These are phyloP conservation scores for Aspergillus affinis DNA, from an alignment of 495 filamentous ascomycete genomes.

Conservation along the genomic window DNA sequence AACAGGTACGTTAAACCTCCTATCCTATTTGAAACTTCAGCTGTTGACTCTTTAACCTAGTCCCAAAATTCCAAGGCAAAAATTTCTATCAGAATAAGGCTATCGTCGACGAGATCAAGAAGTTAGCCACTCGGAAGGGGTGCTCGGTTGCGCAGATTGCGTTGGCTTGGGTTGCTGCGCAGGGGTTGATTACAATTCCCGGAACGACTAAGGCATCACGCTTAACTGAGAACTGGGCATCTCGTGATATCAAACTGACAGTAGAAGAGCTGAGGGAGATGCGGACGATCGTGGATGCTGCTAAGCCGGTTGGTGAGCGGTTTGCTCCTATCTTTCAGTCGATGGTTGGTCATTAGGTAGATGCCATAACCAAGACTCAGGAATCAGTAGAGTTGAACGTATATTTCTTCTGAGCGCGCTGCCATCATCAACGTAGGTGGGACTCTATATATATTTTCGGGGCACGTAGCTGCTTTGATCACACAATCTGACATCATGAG, in stretches of 20 bases:
- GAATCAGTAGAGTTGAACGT: too few relatives aligned
- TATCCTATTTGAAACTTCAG: too few relatives aligned
- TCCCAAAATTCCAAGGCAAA: slow-evolving; percentile 50
- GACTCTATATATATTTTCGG: too few relatives aligned
- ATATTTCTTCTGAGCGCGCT: too few relatives aligned
- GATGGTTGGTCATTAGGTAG: not conserved
- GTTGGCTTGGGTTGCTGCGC: slow-evolving; percentile 47
- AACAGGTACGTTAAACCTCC: slow-evolving; percentile 17
- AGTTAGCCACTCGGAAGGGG: slow-evolving; percentile 38
- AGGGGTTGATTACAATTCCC: slow-evolving; percentile 48
- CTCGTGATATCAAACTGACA: slow-evolving; percentile 36
- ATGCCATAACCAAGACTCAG: too few relatives aligned
- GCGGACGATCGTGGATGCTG: slow-evolving; percentile 13
- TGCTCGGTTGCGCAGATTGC: slow-evolving; percentile 42
- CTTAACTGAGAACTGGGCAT: slow-evolving; percentile 43
- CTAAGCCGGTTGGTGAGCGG: not conserved
- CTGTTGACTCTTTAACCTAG: slow-evolving; percentile 16
- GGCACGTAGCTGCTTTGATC: too few relatives aligned
- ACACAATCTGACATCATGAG: too few relatives aligned
- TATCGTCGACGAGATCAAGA: slow-evolving; percentile 46
- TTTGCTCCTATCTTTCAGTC: slow-evolving; percentile 1
- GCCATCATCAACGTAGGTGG: too few relatives aligned
- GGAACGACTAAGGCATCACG: slow-evolving; percentile 45
- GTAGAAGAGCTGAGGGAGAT: slow-evolving; percentile 38
- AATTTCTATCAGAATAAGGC: slow-evolving; percentile 49